Base-by-base conservation (phyloP, 306 rosid species). In the Pachyrhizus erosus region DNA sequence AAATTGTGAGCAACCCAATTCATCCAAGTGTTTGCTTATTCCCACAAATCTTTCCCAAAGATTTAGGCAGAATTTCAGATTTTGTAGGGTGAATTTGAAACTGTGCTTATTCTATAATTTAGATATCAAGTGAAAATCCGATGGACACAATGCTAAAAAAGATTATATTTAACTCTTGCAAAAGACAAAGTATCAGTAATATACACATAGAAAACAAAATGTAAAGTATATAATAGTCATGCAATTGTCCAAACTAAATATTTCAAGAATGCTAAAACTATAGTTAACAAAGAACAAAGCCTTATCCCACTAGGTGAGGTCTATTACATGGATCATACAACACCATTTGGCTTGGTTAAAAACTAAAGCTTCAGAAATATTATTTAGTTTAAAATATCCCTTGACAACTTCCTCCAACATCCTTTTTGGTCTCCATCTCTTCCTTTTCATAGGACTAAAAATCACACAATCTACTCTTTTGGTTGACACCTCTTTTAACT, bases 191-290 rank as follows among this genome's bases (percentile, higher is more conserved):
- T 61, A 62, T n/a, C 15, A 49, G 45, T 5, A n/a, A 64, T 27
- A 18, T 8, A 51, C 49, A 37, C 8, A 12, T 12, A 52, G 14
- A 62, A n/a, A 14, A 61, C 71, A n/a, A n/a, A n/a, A n/a, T n/a
- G n/a, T 43, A 76, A 60, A 60, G 21, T n/a, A 64, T 64, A 29
- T 18, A 64, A 29, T n/a, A 45, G 45, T 77, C 62, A 46, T 39
- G 57, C 17, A 54, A 13, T 14, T 52, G 27, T 34, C 54, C 82
- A 67, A 23, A 34, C 75, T 33, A 33, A 33, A 18, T 67, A 66
- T 67, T 46, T 77, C 62, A 45, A 45, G 34, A 61, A 46, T 62
- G 80, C 60, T 61, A 15, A 45, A 58, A 17, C 61, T 43, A 43
- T 9, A 61, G 40, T 40, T 14, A 52, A 52, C 43, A 60, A 45